Evolutionary conservation across 192 early-diverging fungal species (phyloP), one percentile per base, ranked within the genome.

Genomic region (Rhizophagus sp.): DNA sequence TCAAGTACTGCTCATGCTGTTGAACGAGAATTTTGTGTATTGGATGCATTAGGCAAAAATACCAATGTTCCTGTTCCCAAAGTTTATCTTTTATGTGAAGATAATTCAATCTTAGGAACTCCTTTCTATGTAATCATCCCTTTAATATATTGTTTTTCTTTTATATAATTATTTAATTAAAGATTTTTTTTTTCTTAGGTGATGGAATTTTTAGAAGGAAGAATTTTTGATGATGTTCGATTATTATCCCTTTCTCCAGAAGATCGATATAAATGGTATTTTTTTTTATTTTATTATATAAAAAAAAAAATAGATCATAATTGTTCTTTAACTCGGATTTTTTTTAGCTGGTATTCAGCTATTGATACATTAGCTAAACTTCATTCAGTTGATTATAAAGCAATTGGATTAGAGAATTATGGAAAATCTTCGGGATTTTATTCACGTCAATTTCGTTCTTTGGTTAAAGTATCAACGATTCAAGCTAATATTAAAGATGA

Each of bases 201-300:
- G 47, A 99, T 99, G 97, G 92, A 98, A 85, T 99, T 96, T 78
- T 84, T 97, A 74, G 85, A 97, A 64, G 97, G 97, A 47, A 91
- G 96, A 3, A 95, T 99, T 64, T 94, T 97, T 80, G 82, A 89
- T 7, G 93, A 94, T 68, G 79, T 89, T 1, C 81, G 86, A 39
- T 85, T 95, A 82, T 85, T 85, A 10, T 82, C 84, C 70, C 77
- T 95, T 52, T 81, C 87, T 15, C 83, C 81, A 22, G 82, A 84
- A 39, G 88, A 92, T 71, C 88, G 91, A 27, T 82, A 68, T n/a
- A 57, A 74, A 61, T 93, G 87, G 90, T 91, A 87, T 73, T 67
- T 62, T 44, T n/a, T 5, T 25, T 66, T 68, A 30, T 72, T 15
- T 47, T 2, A 4, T 30, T 41, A 34, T 27, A 30, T 30, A 30